A percentile compares a stretch with the other conserved stretches of the same genome.
Evolutionary conservation across 2,329 filamentous ascomycete genomes (phyloP).

Genomic region (Bretziella fagacearum): DNA sequence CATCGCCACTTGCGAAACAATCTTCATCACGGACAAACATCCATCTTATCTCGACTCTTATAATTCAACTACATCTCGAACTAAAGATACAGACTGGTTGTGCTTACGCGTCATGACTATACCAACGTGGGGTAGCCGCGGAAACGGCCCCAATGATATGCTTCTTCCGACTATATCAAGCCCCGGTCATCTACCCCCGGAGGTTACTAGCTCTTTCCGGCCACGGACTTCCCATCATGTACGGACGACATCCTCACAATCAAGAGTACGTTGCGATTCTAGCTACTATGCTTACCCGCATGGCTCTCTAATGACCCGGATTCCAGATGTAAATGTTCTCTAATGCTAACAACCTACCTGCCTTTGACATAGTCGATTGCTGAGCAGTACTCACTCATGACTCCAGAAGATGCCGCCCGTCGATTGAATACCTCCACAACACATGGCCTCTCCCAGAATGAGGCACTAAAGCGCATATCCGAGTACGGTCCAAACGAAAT

Average conservation of each 20-base stretch:
- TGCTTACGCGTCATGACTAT: conserved; percentile 10
- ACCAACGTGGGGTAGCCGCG: conserved; percentile 12
- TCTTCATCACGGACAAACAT: not conserved
- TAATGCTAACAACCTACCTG: conserved; percentile 15
- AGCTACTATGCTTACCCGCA: not conserved
- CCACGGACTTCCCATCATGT: conserved; percentile 22
- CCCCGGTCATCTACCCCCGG: conserved; percentile 15
- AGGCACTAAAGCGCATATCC: conserved; percentile 63
- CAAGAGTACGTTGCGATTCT: conserved; percentile 29
- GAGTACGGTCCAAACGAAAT: conserved; percentile 86
- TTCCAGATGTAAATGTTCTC: not conserved
- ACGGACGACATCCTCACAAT: conserved; percentile 38
- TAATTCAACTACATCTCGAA: not conserved
- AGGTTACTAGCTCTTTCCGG: conserved; percentile 21
- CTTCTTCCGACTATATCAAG: conserved; percentile 13
- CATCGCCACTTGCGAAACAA: not conserved
- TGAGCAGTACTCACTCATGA: conserved; percentile 48
- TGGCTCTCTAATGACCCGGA: not conserved
- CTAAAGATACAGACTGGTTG: not conserved
- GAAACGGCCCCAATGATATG: conserved; percentile 10
- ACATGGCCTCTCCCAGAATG: conserved; percentile 62
- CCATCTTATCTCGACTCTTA: no score
- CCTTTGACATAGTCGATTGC: conserved; percentile 27
- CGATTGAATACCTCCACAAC: conserved; percentile 68
- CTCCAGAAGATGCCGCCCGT: conserved; percentile 60